A percentile compares a stretch with the other conserved stretches of the same genome.
phyloP scores from a whole-genome alignment of 2,329 filamentous ascomycete species.

The Cytospora schulzeri region DNA sequence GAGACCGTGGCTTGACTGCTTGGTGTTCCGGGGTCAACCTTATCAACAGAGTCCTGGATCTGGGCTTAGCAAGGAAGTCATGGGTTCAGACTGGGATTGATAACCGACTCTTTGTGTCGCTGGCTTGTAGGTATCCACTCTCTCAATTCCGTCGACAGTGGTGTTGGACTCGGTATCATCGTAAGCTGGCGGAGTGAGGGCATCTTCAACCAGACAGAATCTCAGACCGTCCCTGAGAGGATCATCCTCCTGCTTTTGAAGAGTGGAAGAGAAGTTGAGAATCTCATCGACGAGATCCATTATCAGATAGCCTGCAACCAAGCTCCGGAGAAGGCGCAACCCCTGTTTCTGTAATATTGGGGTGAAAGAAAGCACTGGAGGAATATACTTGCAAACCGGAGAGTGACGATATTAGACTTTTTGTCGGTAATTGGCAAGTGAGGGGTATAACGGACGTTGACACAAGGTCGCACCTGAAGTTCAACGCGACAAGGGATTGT shows the following conservation, averaged over 20 bases:
- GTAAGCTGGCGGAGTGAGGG: neutral
- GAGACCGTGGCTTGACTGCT: neutral
- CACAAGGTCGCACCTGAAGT: neutral
- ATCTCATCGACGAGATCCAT: constrained; percentile 1
- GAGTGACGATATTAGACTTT: neutral
- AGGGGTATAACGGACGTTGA: neutral
- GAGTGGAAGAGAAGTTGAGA: neutral
- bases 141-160: neutral
- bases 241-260: neutral
- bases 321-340: neutral
- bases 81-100: no score
- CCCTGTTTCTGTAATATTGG: no score
- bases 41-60: no score
- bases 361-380: no score
- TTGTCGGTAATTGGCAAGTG: neutral
- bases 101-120: neutral
- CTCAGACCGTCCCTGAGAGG: neutral
- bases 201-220: neutral
- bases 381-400: no score
- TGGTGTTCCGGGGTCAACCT: neutral
- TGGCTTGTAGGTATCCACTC: neutral
- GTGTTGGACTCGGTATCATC: neutral
- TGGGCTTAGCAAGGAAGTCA: no score
- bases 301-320: neutral
- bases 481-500: neutral